These are phyloP conservation scores for Colletotrichum spinosum DNA, from an alignment of 2,329 filamentous ascomycete genomes.

Conservation along the genomic window DNA sequence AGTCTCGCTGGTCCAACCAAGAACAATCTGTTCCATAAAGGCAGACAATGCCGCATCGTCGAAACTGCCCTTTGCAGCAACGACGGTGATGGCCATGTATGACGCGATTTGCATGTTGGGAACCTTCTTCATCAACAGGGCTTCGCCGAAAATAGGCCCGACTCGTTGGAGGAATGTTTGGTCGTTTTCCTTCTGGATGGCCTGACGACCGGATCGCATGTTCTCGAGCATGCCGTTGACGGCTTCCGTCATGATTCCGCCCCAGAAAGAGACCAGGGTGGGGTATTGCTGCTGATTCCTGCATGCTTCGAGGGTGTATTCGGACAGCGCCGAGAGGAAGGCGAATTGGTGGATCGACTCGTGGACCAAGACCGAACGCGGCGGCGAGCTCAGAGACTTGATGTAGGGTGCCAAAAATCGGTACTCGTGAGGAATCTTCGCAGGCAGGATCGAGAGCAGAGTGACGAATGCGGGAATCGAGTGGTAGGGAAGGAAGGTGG, in stretches of 20 bases:
- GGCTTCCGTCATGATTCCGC: conserved; percentile 86
- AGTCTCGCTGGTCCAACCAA: conserved; percentile 81
- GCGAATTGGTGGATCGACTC: conserved; percentile 82
- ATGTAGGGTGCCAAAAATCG: conserved; percentile 90
- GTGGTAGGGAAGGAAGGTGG: conserved; percentile 94
- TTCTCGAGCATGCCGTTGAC: conserved; percentile 85
- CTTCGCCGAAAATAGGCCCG: conserved; percentile 79
- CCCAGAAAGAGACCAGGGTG: conserved; percentile 89
- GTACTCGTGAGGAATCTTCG: conserved; percentile 79
- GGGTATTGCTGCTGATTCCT: conserved; percentile 79
- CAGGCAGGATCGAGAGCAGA: conserved; percentile 86
- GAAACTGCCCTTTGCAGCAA: conserved; percentile 85
- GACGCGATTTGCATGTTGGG: conserved; percentile 86
- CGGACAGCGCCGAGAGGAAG: conserved; percentile 82
- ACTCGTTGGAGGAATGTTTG: conserved; percentile 78
- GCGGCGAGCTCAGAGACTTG: conserved; percentile 78
- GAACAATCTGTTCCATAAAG: conserved; percentile 89
- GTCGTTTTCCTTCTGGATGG: conserved; percentile 82
- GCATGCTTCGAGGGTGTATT: conserved; percentile 81
- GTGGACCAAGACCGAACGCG: conserved; percentile 85
- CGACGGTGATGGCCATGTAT: conserved; percentile 90
- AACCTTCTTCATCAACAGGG: conserved; percentile 79
- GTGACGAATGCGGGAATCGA: conserved; percentile 86
- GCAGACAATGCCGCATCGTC: conserved; percentile 84
- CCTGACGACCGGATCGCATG: conserved; percentile 78